Percentiles rank a stretch among this genome's conserved stretches.
phyloP scores from a whole-genome alignment of 257 asterid genomes.

The Thymus quinquecostatus region DNA sequence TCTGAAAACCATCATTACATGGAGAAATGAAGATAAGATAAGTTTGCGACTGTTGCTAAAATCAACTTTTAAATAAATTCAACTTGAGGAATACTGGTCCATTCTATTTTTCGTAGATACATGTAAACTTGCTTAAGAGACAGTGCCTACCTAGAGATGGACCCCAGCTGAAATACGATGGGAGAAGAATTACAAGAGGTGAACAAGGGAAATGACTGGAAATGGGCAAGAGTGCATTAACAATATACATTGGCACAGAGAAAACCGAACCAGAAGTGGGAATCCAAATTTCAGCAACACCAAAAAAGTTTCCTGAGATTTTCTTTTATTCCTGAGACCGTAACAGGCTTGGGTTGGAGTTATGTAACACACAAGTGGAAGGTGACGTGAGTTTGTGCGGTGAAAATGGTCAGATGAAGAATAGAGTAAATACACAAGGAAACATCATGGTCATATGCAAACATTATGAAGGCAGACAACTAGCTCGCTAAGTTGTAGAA shows the following conservation, averaged over 20 bases:
- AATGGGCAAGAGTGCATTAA: neutral
- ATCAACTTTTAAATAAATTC: neutral
- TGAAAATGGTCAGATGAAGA: neutral
- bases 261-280: neutral
- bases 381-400: neutral
- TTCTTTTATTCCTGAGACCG: neutral
- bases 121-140: neutral
- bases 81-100: neutral
- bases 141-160: neutral
- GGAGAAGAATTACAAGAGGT: neutral
- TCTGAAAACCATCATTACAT: slow-evolving; percentile 42
- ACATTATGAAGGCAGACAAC: neutral
- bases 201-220: neutral
- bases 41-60: neutral
- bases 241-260: neutral
- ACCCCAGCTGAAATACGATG: neutral
- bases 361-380: neutral
- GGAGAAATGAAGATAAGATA: neutral
- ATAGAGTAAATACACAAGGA: neutral
- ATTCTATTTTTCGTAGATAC: neutral
- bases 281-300: neutral
- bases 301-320: neutral
- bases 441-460: neutral
- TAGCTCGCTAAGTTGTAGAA: slow-evolving; percentile 10
- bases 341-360: neutral